Evolutionary conservation across 1,139 yeast genomes (phyloP), one percentile per base, ranked within the genome.

Genomic region (Suhomyces choctaworum): DNA sequence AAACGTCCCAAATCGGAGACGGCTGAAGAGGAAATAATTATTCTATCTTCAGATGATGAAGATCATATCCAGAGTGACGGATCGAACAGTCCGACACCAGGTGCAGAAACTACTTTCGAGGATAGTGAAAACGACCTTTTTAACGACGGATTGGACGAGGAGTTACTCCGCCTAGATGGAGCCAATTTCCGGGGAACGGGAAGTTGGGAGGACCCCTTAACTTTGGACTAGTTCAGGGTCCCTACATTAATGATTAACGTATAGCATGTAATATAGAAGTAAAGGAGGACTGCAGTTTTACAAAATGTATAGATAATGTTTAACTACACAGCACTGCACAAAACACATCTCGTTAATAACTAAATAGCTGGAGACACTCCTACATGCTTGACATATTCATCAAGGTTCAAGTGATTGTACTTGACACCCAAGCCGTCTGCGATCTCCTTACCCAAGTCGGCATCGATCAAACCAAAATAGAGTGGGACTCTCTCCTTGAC

Each of bases 171-270:
- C 22, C 16, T 35, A 20, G 39, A 38, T 22, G 25, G 32, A 4
- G 16, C 25, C 21, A n/a, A 32, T 7, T 29, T 34, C 16, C 31
- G 36, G 16, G 69, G 67, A 13, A 43, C 52, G 1, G 71, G 72
- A 1, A 63, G 66, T 36, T 66, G 70, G 70, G 66, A 61, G 22
- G 68, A 66, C 39, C 73, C 73, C 4, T 49, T 60, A 22, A 58
- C 59, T 2, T 40, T 62, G 25, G 67, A 62, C 11, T 24, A 14
- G 14, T 2, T 8, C 20, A 6, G 8, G 20, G 8, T 4, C 12
- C 25, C 25, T 7, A 13, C 4, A 16, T 11, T 14, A 24, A 8
- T 4, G 26, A 13, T 39, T 60, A 43, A 37, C 27, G 31, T 32
- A 24, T 22, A 31, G 23, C 27, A 25, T 32, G 21, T 33, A 22